phyloP scores from a whole-genome alignment of 768 basidiomycete species.

The Tulasnella sp. region DNA sequence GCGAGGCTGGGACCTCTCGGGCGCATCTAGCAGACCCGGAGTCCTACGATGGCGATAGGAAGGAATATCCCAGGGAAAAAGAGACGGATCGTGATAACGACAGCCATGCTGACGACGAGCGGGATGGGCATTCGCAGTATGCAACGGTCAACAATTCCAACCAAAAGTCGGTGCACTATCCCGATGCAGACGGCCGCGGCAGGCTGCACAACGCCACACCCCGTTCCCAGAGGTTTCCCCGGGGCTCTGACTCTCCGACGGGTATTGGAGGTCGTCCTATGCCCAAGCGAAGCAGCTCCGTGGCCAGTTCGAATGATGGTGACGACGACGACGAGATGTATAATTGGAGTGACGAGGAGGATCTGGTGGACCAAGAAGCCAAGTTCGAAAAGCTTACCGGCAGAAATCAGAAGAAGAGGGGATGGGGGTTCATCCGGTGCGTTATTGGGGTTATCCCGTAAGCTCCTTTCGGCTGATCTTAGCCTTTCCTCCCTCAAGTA shows the following conservation, averaged over 20 bases:
- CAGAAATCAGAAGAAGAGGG: slow-evolving; percentile 31
- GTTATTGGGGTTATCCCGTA: slow-evolving; percentile 16
- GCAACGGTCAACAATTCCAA: background rate
- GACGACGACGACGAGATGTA: slow-evolving; percentile 47
- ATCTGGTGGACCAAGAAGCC: slow-evolving; percentile 56
- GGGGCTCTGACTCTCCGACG: background rate
- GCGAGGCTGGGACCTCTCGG: background rate
- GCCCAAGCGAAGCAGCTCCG: background rate
- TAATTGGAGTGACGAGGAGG: slow-evolving; percentile 71
- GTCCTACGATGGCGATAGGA: too few relatives aligned
- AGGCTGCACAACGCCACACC: background rate
- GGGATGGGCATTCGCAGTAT: background rate
- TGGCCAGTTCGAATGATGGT: slow-evolving; percentile 36
- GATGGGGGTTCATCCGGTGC: slow-evolving; percentile 46
- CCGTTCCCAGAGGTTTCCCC: background rate
- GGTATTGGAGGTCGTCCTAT: too few relatives aligned
- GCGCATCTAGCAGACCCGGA: background rate
- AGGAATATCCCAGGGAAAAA: slow-evolving; percentile 7
- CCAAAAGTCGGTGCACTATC: slow-evolving; percentile 14
- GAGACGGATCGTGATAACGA: background rate
- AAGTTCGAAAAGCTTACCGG: slow-evolving; percentile 54
- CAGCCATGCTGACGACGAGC: background rate
- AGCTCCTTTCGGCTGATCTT: background rate
- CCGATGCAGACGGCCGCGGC: slow-evolving; percentile 10
- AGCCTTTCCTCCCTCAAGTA: slow-evolving; percentile 27